Conservation (phyloP, 2,329 filamentous ascomycete species). For the Botryosphaeria dothidea region DNA sequence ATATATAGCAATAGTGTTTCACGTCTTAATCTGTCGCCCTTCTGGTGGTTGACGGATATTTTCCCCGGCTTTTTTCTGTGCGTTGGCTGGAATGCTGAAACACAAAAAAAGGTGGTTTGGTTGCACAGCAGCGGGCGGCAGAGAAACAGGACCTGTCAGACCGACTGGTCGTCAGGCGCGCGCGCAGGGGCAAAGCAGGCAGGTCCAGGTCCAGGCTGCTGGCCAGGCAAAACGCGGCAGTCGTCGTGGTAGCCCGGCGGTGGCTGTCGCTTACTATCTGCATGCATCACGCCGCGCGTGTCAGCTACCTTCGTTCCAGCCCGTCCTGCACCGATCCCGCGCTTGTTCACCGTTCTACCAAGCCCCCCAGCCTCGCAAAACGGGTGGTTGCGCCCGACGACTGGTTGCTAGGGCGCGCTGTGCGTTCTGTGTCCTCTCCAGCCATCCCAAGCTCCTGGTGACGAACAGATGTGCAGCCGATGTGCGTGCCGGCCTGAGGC, state of each 20-base stretch:
- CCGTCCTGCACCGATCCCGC: not conserved
- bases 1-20: not conserved
- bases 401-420: conserved; percentile 8
- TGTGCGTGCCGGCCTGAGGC: conserved; percentile 6
- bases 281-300: not conserved
- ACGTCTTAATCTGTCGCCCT: not conserved
- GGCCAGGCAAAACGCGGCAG: not conserved
- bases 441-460: not conserved
- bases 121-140: not conserved
- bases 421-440: not conserved
- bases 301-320: conserved; percentile 7
- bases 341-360: not conserved
- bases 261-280: conserved; percentile 14
- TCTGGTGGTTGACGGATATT: not conserved
- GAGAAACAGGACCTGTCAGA: not conserved
- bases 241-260: not conserved
- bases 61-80: not conserved
- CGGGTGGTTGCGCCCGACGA: not conserved
- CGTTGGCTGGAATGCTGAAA: not conserved
- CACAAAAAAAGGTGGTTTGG: too few relatives aligned
- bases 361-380: not conserved
- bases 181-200: not conserved
- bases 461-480: not conserved
- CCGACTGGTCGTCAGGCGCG: not conserved
- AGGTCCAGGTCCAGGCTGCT: too few relatives aligned